Base-by-base conservation (phyloP, 1,139 yeast species). In the Kodamaea anthophila region DNA sequence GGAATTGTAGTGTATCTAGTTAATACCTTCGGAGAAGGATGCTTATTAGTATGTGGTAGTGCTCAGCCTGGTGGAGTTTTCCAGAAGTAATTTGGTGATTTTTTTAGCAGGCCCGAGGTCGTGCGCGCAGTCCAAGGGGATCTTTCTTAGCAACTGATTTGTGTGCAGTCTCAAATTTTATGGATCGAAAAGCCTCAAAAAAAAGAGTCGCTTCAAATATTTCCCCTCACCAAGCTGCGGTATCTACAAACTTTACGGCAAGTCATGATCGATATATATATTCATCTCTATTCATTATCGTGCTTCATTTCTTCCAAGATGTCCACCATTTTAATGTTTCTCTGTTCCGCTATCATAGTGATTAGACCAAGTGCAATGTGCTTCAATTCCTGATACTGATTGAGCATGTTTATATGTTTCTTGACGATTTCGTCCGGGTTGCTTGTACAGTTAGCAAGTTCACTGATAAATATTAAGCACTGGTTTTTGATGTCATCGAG, bases 361-460 rank as follows among this genome's bases (percentile, higher is more conserved):
- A 72, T 63, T 36, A 73, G 47, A 3, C 65, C 67, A 39, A 70
- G 47, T 1, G 77, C 76, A 11, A 66, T 58, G 41, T 70, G 77
- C 37, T 65, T 64, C 30, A 71, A 48, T 33, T 70, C 77, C 39
- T 71, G 65, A 46, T 72, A 72, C 35, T 56, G 49, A 32, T 64
- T 59, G 28, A 71, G 47, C 39, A 60, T 61, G 31, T 50, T 44
- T 21, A 71, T 62, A 39, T 72, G 77, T 30, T 47, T 53, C 34
- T 60, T 61, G 21, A 68, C 63, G 3, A 70, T 58, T 4, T 57
- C 43, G 25, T 44, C 43, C 11, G 47, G 46, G 25, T 36, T 38
- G 27, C 33, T 39, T 16, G 40, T 33, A 21, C 39, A 32, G 24
- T 60, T 63, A 7, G 34, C 37, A 31, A 60, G 47, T 40, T 61